phyloP scores from a whole-genome alignment of 176 grass and related monocot genomes.

The Phoenix dactylifera region DNA sequence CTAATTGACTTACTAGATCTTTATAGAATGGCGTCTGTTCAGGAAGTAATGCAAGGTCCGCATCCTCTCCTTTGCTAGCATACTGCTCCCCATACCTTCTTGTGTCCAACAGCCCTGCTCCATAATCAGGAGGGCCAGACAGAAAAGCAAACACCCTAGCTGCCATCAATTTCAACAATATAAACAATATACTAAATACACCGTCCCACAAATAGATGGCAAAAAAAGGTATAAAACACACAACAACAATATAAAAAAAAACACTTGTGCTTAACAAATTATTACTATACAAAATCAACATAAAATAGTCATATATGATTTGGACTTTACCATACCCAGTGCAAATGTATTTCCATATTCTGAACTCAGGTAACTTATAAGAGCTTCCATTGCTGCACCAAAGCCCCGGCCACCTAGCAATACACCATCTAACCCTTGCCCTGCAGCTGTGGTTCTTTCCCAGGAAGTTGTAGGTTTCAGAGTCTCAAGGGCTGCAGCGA shows the following conservation, averaged over 20 bases:
- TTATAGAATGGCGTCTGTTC: constrained; percentile 91
- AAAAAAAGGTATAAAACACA: background rate
- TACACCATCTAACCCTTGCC: constrained; percentile 65
- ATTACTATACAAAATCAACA: background rate
- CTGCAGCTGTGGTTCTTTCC: constrained; percentile 64
- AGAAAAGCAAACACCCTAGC: constrained; percentile 93
- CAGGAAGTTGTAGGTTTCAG: constrained; percentile 72
- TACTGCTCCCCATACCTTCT: constrained; percentile 92
- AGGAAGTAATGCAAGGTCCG: constrained; percentile 74
- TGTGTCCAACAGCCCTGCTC: constrained; percentile 78
- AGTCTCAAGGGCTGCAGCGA: constrained; percentile 66
- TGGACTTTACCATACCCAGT: constrained; percentile 44
- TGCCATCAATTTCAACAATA: constrained; percentile 17
- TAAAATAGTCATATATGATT: constrained; percentile 2
- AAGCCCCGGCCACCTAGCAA: constrained; percentile 77
- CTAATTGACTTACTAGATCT: constrained; percentile 64
- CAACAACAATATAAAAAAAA: too few relatives aligned
- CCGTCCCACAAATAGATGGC: constrained; percentile 4
- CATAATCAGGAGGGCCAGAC: constrained; percentile 94
- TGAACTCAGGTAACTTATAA: constrained; percentile 75
- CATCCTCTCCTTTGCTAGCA: constrained; percentile 83
- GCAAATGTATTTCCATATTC: constrained; percentile 91
- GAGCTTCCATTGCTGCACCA: constrained; percentile 71
- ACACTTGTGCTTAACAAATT: background rate
- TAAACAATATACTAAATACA: too few relatives aligned